phyloP scores from a whole-genome alignment of 192 early-diverging fungal genomes.

The Coemansia sp. region DNA sequence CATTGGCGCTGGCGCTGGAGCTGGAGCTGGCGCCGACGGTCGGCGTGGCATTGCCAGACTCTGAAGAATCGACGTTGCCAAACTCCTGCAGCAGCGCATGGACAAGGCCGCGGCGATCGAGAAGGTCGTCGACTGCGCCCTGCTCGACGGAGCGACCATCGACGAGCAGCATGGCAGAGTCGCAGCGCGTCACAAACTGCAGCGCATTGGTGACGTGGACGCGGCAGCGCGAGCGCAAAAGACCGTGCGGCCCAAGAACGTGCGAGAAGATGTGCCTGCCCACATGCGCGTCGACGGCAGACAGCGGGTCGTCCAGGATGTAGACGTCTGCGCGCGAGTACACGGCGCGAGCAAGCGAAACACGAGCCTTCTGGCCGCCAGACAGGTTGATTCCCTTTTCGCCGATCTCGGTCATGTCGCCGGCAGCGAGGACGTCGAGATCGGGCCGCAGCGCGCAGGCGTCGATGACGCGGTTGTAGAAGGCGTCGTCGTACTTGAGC shows the following conservation, averaged over 20 bases:
- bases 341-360: conserved; percentile 66
- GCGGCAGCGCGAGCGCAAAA: conserved; percentile 52
- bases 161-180: too few relatives aligned
- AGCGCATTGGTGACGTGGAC: conserved; percentile 62
- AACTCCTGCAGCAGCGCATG: too few relatives aligned
- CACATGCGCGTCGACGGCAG: conserved; percentile 66
- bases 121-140: too few relatives aligned
- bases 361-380: conserved; percentile 64
- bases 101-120: too few relatives aligned
- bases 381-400: conserved; percentile 64
- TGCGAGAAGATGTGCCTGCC: conserved; percentile 60
- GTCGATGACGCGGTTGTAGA: conserved; percentile 57
- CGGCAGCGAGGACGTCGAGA: conserved; percentile 56
- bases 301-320: conserved; percentile 70
- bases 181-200: too few relatives aligned
- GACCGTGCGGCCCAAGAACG: conserved; percentile 51
- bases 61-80: too few relatives aligned
- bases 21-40: too few relatives aligned
- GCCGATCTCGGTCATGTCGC: conserved; percentile 61
- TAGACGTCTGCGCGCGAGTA: conserved; percentile 64
- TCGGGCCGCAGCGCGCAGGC: conserved; percentile 58
- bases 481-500: conserved; percentile 53
- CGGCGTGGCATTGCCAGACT: too few relatives aligned
- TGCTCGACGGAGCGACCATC: too few relatives aligned
- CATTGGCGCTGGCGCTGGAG: too few relatives aligned